phyloP scores from a whole-genome alignment of 148 eudicot species.

The Fagopyrum esculentum region DNA sequence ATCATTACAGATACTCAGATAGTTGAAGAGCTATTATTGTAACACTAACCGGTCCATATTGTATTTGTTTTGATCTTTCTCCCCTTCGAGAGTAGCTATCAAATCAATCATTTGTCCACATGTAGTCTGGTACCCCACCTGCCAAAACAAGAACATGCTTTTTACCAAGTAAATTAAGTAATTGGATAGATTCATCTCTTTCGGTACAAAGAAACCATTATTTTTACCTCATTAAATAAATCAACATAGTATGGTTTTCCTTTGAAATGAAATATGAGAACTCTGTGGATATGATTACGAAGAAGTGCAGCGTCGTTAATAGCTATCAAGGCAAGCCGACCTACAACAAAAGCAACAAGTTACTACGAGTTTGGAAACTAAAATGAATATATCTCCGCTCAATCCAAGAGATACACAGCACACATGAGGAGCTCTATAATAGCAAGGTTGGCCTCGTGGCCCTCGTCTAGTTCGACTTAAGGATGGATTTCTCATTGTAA shows the following conservation, averaged over 20 bases:
- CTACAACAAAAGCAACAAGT: slow-evolving; percentile 22
- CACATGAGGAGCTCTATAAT: slow-evolving; percentile 66
- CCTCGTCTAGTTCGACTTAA: no score
- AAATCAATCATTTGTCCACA: slow-evolving; percentile 89
- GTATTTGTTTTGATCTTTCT: slow-evolving; percentile 63
- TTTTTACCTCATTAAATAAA: slow-evolving; percentile 66
- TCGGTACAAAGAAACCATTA: background rate
- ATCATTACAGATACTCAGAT: background rate
- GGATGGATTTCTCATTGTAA: no score
- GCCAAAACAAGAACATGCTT: background rate
- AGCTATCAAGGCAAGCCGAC: slow-evolving; percentile 68
- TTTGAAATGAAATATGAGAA: slow-evolving; percentile 66
- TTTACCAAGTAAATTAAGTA: background rate
- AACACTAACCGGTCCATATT: slow-evolving; percentile 46
- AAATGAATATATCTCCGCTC: background rate
- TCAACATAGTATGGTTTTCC: slow-evolving; percentile 68
- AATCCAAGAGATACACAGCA: slow-evolving; percentile 3
- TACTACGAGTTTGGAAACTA: background rate
- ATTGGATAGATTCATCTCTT: background rate
- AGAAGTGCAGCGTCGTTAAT: slow-evolving; percentile 66
- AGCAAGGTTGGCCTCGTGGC: slow-evolving; percentile 61
- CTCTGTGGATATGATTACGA: slow-evolving; percentile 69
- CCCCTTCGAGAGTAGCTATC: slow-evolving; percentile 59
- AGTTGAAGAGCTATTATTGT: background rate
- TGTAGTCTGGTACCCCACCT: slow-evolving; percentile 86